A percentile compares a stretch with the other conserved stretches of the same genome.
Evolutionary conservation across 192 early-diverging fungal genomes (phyloP).

Genomic region (Gamsiella multidivaricata): DNA sequence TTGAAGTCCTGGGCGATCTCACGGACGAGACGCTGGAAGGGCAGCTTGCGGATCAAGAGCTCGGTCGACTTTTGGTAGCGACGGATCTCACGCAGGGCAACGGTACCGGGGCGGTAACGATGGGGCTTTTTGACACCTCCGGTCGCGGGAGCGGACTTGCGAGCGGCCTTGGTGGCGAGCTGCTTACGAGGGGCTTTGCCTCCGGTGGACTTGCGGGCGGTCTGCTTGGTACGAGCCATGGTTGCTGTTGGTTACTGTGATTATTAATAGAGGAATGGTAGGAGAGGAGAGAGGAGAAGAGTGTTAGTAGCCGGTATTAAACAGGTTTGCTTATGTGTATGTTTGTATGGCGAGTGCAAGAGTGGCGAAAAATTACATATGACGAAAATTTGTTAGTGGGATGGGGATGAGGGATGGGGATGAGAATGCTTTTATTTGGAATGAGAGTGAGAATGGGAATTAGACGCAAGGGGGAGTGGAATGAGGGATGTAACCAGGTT

Average conservation of each 20-base stretch:
- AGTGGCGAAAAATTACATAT: background rate
- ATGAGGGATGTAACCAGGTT: too few species aligned
- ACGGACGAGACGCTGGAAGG: conserved; percentile 94
- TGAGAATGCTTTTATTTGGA: background rate
- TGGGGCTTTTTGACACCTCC: conserved; percentile 97
- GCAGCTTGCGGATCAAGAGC: conserved; percentile 92
- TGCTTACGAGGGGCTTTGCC: conserved; percentile 99
- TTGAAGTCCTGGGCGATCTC: conserved; percentile 99
- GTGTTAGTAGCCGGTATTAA: too few species aligned
- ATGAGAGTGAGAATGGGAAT: background rate
- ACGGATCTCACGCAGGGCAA: conserved; percentile 93
- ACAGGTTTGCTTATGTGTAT: too few species aligned
- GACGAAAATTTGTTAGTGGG: too few species aligned
- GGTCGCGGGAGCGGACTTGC: conserved; percentile 93
- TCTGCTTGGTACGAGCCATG: conserved; percentile 85
- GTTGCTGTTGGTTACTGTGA: conserved; percentile 51
- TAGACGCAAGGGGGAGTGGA: background rate
- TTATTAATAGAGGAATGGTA: conserved; percentile 30
- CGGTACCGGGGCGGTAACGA: conserved; percentile 90
- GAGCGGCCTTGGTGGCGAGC: conserved; percentile 95
- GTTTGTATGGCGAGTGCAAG: too few species aligned
- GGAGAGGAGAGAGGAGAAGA: conserved; percentile 79
- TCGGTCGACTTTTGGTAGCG: conserved; percentile 97
- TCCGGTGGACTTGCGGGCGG: conserved; percentile 98
- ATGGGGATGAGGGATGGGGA: background rate